Conservation (phyloP, 768 basidiomycete genomes). For the Lentinula raphanica region DNA sequence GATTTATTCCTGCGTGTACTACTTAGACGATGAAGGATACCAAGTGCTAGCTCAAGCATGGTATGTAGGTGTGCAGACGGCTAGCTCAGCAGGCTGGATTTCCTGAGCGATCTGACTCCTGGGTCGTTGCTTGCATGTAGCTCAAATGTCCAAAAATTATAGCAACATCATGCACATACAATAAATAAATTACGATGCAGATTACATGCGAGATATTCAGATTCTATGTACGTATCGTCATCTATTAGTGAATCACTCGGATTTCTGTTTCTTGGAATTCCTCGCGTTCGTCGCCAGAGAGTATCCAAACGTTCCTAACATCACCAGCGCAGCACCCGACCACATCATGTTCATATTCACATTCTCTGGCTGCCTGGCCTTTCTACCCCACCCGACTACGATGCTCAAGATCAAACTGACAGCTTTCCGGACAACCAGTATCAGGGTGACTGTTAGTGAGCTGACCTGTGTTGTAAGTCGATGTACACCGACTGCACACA, state of each 20-base stretch:
- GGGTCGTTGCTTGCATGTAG: too few species aligned
- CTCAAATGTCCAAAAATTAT: too few species aligned
- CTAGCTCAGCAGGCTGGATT: slow-evolving; percentile 13
- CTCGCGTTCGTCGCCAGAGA: slow-evolving; percentile 34
- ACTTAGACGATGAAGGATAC: slow-evolving; percentile 12
- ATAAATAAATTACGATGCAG: not conserved
- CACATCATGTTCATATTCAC: slow-evolving; percentile 52
- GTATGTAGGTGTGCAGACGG: slow-evolving; percentile 11
- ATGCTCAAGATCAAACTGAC: slow-evolving; percentile 72
- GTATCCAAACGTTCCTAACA: slow-evolving; percentile 69
- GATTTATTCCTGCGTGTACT: not conserved
- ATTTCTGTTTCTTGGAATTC: slow-evolving; percentile 18
- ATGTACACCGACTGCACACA: slow-evolving; percentile 86
- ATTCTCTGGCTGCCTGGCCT: slow-evolving; percentile 16
- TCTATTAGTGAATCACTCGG: not conserved
- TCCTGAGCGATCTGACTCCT: not conserved
- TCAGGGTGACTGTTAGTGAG: slow-evolving; percentile 71
- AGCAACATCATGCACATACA: too few species aligned
- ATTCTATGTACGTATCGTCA: not conserved
- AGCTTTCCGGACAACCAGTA: slow-evolving; percentile 79
- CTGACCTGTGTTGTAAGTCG: slow-evolving; percentile 74
- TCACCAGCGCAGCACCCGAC: slow-evolving; percentile 62
- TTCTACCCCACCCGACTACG: slow-evolving; percentile 35
- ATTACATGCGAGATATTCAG: not conserved
- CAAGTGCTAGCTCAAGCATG: slow-evolving; percentile 13